Conservation (phyloP, 2,329 filamentous ascomycete species). For the Phoma sp. region DNA sequence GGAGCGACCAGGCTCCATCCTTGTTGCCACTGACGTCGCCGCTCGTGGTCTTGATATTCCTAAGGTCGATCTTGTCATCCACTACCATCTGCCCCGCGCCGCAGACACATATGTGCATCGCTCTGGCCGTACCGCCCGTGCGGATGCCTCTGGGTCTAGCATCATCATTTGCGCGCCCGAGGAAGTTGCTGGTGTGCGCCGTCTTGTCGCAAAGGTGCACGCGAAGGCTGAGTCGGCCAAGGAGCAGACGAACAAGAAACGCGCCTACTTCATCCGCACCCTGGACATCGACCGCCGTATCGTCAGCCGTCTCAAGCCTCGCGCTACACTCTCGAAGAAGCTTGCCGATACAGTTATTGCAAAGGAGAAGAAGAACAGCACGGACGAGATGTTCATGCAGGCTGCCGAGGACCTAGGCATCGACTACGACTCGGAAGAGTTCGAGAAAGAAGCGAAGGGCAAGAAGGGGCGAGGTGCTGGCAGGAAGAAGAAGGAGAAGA, state of each 20-base stretch:
- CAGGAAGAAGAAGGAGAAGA: conserved; percentile 75
- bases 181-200: conserved; percentile 82
- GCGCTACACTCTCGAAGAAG: conserved; percentile 81
- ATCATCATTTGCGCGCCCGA: conserved; percentile 90
- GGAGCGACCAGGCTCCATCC: conserved; percentile 66
- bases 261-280: conserved; percentile 73
- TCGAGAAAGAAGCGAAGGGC: conserved; percentile 65
- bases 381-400: conserved; percentile 81
- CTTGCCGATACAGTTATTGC: conserved; percentile 82
- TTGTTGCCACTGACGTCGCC: conserved; percentile 92
- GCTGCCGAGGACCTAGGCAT: conserved; percentile 93
- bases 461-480: conserved; percentile 70
- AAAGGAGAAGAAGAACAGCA: conserved; percentile 83
- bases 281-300: conserved; percentile 84
- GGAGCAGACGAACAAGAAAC: conserved; percentile 57
- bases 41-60: conserved; percentile 93
- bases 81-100: conserved; percentile 91
- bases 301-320: conserved; percentile 74
- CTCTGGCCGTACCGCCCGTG: conserved; percentile 91
- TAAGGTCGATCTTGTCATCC: conserved; percentile 84
- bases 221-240: conserved; percentile 53
- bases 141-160: conserved; percentile 75
- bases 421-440: conserved; percentile 89
- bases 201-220: conserved; percentile 88
- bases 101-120: conserved; percentile 96